phyloP scores from a whole-genome alignment of 345 rosid species.

The Brassica incana region DNA sequence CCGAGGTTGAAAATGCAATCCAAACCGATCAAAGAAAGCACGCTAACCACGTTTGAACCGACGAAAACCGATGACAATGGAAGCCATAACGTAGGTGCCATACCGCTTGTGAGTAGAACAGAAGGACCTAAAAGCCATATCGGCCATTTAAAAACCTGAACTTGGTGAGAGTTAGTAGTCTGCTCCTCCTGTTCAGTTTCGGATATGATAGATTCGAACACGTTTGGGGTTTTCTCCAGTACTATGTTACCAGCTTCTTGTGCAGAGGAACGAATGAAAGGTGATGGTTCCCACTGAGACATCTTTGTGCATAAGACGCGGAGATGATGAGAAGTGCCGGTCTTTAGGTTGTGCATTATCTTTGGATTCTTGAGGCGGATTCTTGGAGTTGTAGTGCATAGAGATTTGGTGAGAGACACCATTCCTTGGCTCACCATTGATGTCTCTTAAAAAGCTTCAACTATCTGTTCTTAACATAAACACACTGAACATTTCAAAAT shows the following conservation, averaged over 20 bases:
- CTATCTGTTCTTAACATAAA: conserved; percentile 15
- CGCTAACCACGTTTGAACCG: conserved; percentile 80
- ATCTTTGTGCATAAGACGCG: conserved; percentile 52
- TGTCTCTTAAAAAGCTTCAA: conserved; percentile 8
- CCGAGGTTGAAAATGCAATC: conserved; percentile 92
- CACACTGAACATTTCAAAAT: neutral
- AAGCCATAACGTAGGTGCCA: conserved; percentile 90
- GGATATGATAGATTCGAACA: conserved; percentile 58
- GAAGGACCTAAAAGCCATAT: conserved; percentile 88
- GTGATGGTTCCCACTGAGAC: conserved; percentile 71
- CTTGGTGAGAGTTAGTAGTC: conserved; percentile 20
- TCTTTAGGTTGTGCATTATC: conserved; percentile 31
- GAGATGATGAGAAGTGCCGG: conserved; percentile 12
- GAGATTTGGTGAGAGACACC: conserved; percentile 47
- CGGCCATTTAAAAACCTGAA: conserved; percentile 81
- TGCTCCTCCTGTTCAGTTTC: conserved; percentile 41
- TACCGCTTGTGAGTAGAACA: conserved; percentile 79
- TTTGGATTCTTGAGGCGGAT: conserved; percentile 39
- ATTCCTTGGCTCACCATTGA: conserved; percentile 50
- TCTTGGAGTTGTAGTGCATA: conserved; percentile 37
- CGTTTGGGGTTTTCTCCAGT: conserved; percentile 47
- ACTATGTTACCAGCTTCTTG: conserved; percentile 47
- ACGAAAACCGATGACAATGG: conserved; percentile 81
- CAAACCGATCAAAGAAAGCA: conserved; percentile 83
- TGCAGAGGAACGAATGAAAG: conserved; percentile 46